phyloP scores from a whole-genome alignment of 129 eudicot species.

The Flaveria sonorensis region DNA sequence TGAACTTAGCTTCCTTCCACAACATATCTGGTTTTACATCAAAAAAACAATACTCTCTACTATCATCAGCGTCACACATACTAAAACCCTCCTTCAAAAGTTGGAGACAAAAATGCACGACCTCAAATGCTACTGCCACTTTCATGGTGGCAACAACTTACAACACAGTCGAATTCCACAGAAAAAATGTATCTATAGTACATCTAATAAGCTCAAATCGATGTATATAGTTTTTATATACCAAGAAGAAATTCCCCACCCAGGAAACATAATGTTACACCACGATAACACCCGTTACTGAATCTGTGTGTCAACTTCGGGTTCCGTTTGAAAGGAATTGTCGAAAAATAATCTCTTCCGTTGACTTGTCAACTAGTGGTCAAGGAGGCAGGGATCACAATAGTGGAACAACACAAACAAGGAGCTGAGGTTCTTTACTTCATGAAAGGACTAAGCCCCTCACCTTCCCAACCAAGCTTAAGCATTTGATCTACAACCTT shows the following conservation, averaged over 20 bases:
- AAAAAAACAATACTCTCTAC: background rate
- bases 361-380: constrained; percentile 23
- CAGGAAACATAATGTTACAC: constrained; percentile 36
- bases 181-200: constrained; percentile 22
- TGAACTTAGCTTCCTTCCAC: background rate
- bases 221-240: constrained; percentile 34
- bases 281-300: constrained; percentile 24
- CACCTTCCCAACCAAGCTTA: constrained; percentile 95
- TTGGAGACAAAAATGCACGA: constrained; percentile 32
- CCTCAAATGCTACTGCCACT: constrained; percentile 33
- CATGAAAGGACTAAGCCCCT: constrained; percentile 72
- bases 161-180: constrained; percentile 32
- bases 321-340: constrained; percentile 22
- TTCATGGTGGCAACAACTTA: constrained; percentile 33
- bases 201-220: constrained; percentile 27
- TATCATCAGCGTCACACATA: constrained; percentile 20
- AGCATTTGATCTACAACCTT: constrained; percentile 97
- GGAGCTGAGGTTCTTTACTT: constrained; percentile 33
- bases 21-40: too few species aligned
- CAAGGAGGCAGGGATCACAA: constrained; percentile 15
- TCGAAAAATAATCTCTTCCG: constrained; percentile 1
- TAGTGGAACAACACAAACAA: constrained; percentile 4
- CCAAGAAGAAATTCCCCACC: background rate
- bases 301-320: constrained; percentile 22
- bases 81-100: constrained; percentile 24